These are phyloP conservation scores for Sisymbrium altissimum DNA, from an alignment of 345 rosid genomes.

Conservation along the genomic window DNA sequence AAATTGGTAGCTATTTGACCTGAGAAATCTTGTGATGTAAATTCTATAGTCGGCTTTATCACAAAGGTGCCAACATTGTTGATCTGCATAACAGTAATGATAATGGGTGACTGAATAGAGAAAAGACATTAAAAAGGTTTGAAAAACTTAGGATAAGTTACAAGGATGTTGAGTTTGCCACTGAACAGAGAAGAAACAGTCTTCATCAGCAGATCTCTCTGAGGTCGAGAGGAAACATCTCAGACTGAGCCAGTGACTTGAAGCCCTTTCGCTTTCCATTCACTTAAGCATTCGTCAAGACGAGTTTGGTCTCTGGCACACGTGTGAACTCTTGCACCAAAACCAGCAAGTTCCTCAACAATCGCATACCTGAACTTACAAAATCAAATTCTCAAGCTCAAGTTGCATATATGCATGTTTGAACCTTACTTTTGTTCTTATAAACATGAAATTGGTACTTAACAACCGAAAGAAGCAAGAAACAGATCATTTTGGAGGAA, in stretches of 20 bases:
- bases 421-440: not conserved
- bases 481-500: not conserved
- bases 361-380: not conserved
- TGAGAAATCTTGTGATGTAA: slow-evolving; percentile 8
- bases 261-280: not conserved
- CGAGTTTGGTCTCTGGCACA: not conserved
- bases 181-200: not conserved
- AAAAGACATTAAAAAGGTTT: not conserved
- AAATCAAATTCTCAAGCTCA: not conserved
- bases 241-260: not conserved
- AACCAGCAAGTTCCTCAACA: not conserved
- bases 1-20: not conserved
- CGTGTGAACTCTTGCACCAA: not conserved
- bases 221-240: not conserved
- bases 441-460: not conserved
- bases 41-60: not conserved
- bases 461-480: not conserved
- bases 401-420: not conserved
- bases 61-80: not conserved
- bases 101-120: not conserved
- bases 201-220: not conserved
- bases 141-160: not conserved
- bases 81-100: not conserved
- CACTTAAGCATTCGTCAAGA: not conserved
- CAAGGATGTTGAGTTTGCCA: not conserved